Conservation (phyloP, 208 protist genomes). For the Strigomonas culicis region DNA sequence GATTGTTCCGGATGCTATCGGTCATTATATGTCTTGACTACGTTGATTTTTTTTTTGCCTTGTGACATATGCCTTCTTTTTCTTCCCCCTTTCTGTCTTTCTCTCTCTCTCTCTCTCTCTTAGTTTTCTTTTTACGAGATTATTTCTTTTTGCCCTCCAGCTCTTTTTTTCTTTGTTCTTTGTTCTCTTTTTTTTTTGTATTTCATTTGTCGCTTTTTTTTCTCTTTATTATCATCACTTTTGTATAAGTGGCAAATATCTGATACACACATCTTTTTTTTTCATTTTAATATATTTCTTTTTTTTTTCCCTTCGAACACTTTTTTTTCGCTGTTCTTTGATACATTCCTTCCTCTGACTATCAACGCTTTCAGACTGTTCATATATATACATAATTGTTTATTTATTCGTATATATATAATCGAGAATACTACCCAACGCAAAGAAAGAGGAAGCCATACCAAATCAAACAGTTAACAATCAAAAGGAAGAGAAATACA, state of each 20-base stretch:
- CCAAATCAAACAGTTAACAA: no score
- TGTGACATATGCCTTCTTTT: not conserved
- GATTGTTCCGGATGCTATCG: no score
- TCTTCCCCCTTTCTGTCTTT: not conserved
- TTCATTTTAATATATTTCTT: constrained; percentile 2
- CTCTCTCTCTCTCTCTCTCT: not conserved
- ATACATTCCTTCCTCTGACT: no score
- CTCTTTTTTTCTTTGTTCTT: constrained; percentile 8
- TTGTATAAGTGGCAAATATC: not conserved
- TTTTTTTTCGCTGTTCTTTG: not conserved
- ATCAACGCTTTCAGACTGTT: no score
- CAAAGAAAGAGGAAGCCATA: not conserved
- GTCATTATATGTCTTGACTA: no score
- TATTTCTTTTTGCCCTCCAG: not conserved
- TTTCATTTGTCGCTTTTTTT: not conserved
- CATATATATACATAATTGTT: constrained; percentile 1
- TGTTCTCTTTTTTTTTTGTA: not conserved
- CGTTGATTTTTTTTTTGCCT: no score
- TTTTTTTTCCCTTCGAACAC: not conserved
- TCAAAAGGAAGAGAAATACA: not conserved
- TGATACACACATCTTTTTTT: not conserved
- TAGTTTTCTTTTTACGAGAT: not conserved
- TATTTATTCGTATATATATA: constrained; percentile 3
- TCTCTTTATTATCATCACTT: not conserved
- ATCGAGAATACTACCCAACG: not conserved